Conservation (phyloP, 2,329 filamentous ascomycete species). For the Ceratocystis lukuohia region DNA sequence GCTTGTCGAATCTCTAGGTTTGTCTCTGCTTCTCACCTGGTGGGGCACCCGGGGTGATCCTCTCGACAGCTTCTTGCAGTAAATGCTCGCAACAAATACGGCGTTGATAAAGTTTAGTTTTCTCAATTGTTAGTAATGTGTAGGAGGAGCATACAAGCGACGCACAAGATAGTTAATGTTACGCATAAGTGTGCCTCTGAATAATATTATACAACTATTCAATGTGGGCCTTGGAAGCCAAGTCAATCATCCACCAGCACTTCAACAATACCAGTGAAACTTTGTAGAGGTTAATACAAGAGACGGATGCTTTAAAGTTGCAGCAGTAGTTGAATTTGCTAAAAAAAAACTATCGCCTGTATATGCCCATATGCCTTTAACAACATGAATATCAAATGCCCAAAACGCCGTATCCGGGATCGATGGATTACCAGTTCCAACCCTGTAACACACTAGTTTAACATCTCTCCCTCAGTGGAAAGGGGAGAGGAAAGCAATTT, state of each 20-base stretch:
- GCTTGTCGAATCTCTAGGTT: conserved; percentile 81
- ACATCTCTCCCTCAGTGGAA: not conserved
- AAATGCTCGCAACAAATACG: conserved; percentile 3
- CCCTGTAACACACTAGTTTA: conserved; percentile 6
- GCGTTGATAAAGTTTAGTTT: not conserved
- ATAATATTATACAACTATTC: conserved; percentile 4
- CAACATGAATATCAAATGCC: conserved; percentile 20
- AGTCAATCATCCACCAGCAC: too few relatives aligned
- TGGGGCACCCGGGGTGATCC: conserved; percentile 94
- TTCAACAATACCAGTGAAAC: too few relatives aligned
- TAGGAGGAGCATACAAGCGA: conserved; percentile 6
- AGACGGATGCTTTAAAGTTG: conserved; percentile 6
- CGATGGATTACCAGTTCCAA: not conserved
- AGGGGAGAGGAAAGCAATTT: too few relatives aligned
- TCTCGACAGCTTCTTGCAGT: conserved; percentile 45
- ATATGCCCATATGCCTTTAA: conserved; percentile 19
- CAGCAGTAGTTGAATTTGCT: conserved; percentile 16
- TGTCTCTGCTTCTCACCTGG: conserved; percentile 87
- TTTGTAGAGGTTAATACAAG: not conserved
- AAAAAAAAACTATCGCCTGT: conserved; percentile 17
- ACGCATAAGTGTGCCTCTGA: not conserved
- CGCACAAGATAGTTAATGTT: not conserved
- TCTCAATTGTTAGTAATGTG: conserved; percentile 12
- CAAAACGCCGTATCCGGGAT: conserved; percentile 16
- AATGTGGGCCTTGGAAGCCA: too few relatives aligned